Percentiles rank a stretch among this genome's conserved stretches.
Evolutionary conservation across 2,329 filamentous ascomycete genomes (phyloP).

Genomic region (Ophidiomyces ophidiicola): DNA sequence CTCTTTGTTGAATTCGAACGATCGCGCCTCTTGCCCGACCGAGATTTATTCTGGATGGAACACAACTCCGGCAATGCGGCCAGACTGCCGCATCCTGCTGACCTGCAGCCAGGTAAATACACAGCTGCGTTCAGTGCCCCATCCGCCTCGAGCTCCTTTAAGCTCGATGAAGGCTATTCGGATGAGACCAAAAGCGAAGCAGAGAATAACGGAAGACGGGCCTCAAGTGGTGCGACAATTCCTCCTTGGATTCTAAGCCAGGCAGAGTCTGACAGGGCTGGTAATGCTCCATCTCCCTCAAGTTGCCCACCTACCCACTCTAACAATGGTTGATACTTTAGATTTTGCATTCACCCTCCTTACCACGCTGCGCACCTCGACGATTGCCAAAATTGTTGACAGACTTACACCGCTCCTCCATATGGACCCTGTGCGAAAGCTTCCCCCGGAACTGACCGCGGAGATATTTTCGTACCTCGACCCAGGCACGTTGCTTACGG

Average conservation of each 20-base stretch:
- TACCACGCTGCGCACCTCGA: slow-evolving; percentile 64
- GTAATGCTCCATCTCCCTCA: slow-evolving; percentile 28
- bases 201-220: slow-evolving; percentile 30
- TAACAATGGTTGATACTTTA: slow-evolving; percentile 27
- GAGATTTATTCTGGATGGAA: not conserved
- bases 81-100: not conserved
- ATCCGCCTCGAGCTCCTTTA: slow-evolving; percentile 34
- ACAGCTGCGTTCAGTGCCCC: slow-evolving; percentile 21
- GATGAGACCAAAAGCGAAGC: slow-evolving; percentile 51
- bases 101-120: slow-evolving; percentile 19
- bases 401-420: slow-evolving; percentile 72
- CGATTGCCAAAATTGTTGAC: slow-evolving; percentile 68
- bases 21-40: not conserved
- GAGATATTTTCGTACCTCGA: slow-evolving; percentile 81
- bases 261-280: slow-evolving; percentile 44
- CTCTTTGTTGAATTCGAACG: not conserved
- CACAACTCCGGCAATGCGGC: slow-evolving; percentile 2
- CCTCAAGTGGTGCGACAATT: slow-evolving; percentile 30
- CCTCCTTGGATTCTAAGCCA: slow-evolving; percentile 45
- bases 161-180: slow-evolving; percentile 77
- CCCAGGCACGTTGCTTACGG: slow-evolving; percentile 63
- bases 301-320: not conserved
- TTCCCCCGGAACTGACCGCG: slow-evolving; percentile 82
- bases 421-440: slow-evolving; percentile 75
- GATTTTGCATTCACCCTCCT: slow-evolving; percentile 72